phyloP scores from a whole-genome alignment of 1,284 basidiomycete species.

The Dichomitus squalens region DNA sequence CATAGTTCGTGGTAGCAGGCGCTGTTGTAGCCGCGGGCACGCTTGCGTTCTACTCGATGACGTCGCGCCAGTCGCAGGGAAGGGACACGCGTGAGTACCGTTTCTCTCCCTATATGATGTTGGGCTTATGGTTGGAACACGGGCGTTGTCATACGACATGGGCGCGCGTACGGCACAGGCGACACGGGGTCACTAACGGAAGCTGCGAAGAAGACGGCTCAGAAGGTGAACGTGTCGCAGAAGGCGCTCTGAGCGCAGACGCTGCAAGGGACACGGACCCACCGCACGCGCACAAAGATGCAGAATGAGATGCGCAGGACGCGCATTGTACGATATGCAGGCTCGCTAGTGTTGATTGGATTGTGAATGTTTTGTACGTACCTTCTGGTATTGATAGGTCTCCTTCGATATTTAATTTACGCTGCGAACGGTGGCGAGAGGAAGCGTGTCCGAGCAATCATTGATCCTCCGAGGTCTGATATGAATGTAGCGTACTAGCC shows the following conservation, averaged over 20 bases:
- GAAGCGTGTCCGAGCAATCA: too few relatives aligned
- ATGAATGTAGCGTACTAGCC: not conserved
- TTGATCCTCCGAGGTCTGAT: too few relatives aligned
- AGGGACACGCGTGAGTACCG: not conserved
- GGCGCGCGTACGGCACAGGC: too few relatives aligned
- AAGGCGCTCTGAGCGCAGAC: not conserved
- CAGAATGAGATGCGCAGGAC: not conserved
- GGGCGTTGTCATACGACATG: too few relatives aligned
- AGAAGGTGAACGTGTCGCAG: conserved; percentile 3
- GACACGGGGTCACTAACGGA: not conserved
- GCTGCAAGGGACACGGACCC: not conserved
- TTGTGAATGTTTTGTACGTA: too few relatives aligned
- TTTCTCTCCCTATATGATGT: too few relatives aligned
- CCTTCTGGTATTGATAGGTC: too few relatives aligned
- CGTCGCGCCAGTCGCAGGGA: not conserved
- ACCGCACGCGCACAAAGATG: not conserved
- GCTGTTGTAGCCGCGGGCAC: not conserved
- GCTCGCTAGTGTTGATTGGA: too few relatives aligned
- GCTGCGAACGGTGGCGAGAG: too few relatives aligned
- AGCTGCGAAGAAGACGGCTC: conserved; percentile 1
- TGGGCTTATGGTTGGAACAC: too few relatives aligned
- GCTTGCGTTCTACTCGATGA: not conserved
- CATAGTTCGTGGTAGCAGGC: not conserved
- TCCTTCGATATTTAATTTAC: too few relatives aligned
- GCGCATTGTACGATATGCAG: too few relatives aligned